A percentile compares a stretch with the other conserved stretches of the same genome.
phyloP scores from a whole-genome alignment of 495 filamentous ascomycete species.

The Aspergillus saccharolyticus region DNA sequence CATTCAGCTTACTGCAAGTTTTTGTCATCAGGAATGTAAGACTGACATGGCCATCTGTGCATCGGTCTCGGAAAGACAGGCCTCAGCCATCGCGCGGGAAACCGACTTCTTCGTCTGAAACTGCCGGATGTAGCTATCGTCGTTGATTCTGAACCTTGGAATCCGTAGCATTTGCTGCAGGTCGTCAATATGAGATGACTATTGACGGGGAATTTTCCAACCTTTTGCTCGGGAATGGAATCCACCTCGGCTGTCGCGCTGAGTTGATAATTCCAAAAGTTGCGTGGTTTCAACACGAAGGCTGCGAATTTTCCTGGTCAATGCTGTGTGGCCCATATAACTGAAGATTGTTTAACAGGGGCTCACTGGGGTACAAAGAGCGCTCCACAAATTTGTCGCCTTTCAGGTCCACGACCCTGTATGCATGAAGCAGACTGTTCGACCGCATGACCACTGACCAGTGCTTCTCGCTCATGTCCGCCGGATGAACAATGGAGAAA shows the following conservation, averaged over 20 bases:
- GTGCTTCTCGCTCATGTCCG: conserved; percentile 8
- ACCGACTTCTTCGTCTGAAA: conserved; percentile 4
- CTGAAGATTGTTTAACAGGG: not conserved
- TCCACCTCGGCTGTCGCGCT: not conserved
- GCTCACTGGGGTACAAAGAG: conserved; percentile 5
- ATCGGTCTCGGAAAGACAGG: conserved; percentile 2
- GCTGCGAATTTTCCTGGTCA: too few relatives aligned
- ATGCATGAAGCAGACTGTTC: conserved; percentile 8
- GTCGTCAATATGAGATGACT: not conserved
- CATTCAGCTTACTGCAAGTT: too few relatives aligned
- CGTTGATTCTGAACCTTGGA: conserved; percentile 6
- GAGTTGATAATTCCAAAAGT: conserved; percentile 4
- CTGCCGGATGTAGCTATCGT: conserved; percentile 8
- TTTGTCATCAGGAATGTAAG: too few relatives aligned
- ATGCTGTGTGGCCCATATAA: too few relatives aligned
- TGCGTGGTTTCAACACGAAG: conserved; percentile 4
- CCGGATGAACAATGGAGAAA: conserved; percentile 5
- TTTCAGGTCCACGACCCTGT: not conserved
- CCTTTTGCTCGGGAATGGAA: not conserved
- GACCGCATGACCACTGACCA: conserved; percentile 7
- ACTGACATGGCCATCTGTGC: conserved; percentile 6
- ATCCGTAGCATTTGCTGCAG: conserved; percentile 7
- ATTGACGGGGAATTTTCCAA: not conserved
- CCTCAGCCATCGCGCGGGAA: conserved; percentile 1
- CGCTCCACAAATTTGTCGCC: not conserved